phyloP scores from a whole-genome alignment of 2,329 filamentous ascomycete genomes.

The Zalaria obscura region DNA sequence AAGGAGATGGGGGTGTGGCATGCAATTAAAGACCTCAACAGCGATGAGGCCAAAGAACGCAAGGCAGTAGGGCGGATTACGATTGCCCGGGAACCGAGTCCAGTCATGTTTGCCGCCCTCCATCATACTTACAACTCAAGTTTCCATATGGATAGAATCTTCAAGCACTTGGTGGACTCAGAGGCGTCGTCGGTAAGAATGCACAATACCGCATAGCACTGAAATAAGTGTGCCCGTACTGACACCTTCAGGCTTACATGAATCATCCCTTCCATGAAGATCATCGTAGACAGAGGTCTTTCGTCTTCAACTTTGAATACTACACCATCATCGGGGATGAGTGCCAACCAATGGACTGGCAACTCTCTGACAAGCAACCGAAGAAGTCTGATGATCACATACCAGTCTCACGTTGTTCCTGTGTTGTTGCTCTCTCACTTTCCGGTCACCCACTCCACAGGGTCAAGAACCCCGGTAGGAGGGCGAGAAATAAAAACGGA shows the following conservation, averaged over 20 bases:
- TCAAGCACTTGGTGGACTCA: conserved; percentile 38
- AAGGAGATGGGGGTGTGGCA: conserved; percentile 21
- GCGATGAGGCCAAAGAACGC: conserved; percentile 25
- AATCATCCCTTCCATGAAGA: conserved; percentile 31
- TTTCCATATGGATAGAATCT: conserved; percentile 50
- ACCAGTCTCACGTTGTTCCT: conserved; percentile 44
- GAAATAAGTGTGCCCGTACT: neutral
- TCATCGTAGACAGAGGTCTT: conserved; percentile 37
- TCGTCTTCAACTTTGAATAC: conserved; percentile 52
- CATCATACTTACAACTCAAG: conserved; percentile 42
- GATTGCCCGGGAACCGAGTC: conserved; percentile 46
- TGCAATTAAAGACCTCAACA: conserved; percentile 19
- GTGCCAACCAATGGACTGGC: conserved; percentile 45
- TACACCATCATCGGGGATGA: conserved; percentile 45
- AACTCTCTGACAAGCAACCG: conserved; percentile 37
- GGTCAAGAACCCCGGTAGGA: conserved; percentile 34
- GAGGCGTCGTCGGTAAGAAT: conserved; percentile 29
- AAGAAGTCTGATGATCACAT: conserved; percentile 35
- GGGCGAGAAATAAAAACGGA: conserved; percentile 34
- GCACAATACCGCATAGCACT: conserved; percentile 13
- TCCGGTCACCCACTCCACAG: conserved; percentile 37
- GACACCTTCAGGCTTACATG: neutral
- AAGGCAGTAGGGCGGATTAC: conserved; percentile 43
- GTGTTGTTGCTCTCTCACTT: conserved; percentile 44
- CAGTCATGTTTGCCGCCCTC: conserved; percentile 44